phyloP scores from a whole-genome alignment of 208 protist species.

The Leishmania mexicana region DNA sequence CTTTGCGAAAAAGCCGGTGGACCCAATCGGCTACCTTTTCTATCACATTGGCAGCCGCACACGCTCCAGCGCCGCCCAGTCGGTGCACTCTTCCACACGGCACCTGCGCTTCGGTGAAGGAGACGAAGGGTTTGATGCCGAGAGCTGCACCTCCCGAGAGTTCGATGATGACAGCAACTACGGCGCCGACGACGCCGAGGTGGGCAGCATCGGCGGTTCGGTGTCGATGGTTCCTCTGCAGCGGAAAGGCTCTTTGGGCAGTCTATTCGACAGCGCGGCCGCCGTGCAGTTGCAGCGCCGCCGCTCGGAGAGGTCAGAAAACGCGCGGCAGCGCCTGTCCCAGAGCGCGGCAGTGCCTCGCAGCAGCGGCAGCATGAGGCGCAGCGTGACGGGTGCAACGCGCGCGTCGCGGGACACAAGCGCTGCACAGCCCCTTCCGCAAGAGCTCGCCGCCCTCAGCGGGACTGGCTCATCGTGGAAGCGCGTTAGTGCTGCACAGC shows the following conservation, averaged over 20 bases:
- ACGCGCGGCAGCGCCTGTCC: conserved; percentile 10
- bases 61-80: conserved; percentile 37
- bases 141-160: conserved; percentile 54
- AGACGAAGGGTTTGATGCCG: conserved; percentile 22
- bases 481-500: conserved; percentile 29
- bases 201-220: conserved; percentile 22
- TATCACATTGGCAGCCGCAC: conserved; percentile 48
- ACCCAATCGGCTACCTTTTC: conserved; percentile 73
- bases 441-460: conserved; percentile 23
- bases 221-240: conserved; percentile 19
- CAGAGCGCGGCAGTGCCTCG: conserved; percentile 7
- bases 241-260: conserved; percentile 36
- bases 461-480: conserved; percentile 10
- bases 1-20: conserved; percentile 63
- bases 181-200: conserved; percentile 23
- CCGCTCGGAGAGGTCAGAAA: conserved; percentile 19
- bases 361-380: conserved; percentile 22
- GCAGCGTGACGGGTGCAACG: background rate
- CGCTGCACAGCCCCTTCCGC: background rate
- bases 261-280: conserved; percentile 21
- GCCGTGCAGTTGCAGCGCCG: conserved; percentile 5
- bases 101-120: conserved; percentile 27
- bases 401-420: conserved; percentile 9
- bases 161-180: conserved; percentile 39
- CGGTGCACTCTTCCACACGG: conserved; percentile 42